These are phyloP conservation scores for Emmonsia crescens DNA, from an alignment of 2,329 filamentous ascomycete species.

Conservation along the genomic window DNA sequence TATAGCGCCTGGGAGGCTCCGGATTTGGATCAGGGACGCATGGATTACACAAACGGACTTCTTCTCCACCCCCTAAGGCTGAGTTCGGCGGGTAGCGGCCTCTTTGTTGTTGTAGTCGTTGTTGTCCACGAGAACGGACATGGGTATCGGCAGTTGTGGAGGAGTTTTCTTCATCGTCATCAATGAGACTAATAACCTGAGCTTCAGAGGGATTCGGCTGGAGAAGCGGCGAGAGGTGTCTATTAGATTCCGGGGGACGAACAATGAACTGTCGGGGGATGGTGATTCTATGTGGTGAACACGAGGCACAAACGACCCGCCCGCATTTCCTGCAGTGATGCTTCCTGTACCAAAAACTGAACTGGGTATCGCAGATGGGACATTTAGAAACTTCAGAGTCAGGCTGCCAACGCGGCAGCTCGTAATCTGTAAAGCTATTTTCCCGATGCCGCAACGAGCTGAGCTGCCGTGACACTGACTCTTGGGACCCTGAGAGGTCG, in stretches of 20 bases:
- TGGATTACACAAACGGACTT: conserved; percentile 60
- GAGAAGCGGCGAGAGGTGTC: conserved; percentile 33
- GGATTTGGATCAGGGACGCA: conserved; percentile 61
- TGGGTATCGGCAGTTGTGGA: not conserved
- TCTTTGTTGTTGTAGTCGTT: conserved; percentile 8
- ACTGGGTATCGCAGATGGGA: conserved; percentile 70
- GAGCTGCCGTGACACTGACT: conserved; percentile 10
- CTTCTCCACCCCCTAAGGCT: conserved; percentile 52
- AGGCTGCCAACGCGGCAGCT: conserved; percentile 74
- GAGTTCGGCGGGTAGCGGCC: conserved; percentile 30
- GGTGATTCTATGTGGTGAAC: conserved; percentile 88
- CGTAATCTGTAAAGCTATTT: conserved; percentile 33
- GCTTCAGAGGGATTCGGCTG: conserved; percentile 32
- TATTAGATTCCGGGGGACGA: conserved; percentile 50
- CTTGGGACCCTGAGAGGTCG: conserved; percentile 21
- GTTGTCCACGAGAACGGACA: conserved; percentile 10
- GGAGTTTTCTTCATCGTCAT: conserved; percentile 20
- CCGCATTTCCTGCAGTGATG: conserved; percentile 97
- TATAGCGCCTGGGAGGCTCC: conserved; percentile 38
- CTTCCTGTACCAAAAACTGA: conserved; percentile 76
- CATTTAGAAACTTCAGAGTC: conserved; percentile 73
- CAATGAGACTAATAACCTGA: conserved; percentile 39
- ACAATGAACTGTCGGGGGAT: conserved; percentile 92
- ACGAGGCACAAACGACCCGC: conserved; percentile 76
- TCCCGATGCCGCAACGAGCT: conserved; percentile 18